These are phyloP conservation scores for Leishmania major DNA, from an alignment of 208 protist species.

Conservation along the genomic window DNA sequence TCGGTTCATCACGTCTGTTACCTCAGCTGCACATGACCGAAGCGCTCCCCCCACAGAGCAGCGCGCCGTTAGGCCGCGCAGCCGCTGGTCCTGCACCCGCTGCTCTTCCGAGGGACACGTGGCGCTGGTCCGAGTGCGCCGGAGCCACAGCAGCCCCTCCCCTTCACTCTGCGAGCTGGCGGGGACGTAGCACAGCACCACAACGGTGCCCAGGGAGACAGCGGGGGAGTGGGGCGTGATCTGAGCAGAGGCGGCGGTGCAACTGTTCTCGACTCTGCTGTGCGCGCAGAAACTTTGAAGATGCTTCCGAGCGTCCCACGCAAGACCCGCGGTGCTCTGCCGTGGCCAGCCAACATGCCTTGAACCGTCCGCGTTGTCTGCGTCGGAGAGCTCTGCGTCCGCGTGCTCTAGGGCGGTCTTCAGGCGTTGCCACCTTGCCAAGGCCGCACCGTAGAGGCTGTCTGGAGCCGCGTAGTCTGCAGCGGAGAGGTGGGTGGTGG, in stretches of 20 bases:
- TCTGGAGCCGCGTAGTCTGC: conserved; percentile 10
- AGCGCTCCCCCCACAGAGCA: conserved; percentile 4
- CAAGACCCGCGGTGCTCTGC: neutral
- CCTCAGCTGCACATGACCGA: conserved; percentile 10
- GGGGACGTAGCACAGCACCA: conserved; percentile 6
- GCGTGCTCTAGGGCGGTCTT: conserved; percentile 3
- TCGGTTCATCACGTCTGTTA: conserved; percentile 23
- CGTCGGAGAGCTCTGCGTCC: neutral
- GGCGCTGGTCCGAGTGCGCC: neutral
- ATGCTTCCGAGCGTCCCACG: conserved; percentile 3
- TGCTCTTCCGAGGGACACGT: neutral
- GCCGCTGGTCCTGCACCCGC: neutral
- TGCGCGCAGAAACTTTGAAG: neutral
- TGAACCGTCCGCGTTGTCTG: neutral
- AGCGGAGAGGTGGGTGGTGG: conserved; percentile 7
- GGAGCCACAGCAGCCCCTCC: conserved; percentile 12
- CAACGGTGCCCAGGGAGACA: conserved; percentile 1
- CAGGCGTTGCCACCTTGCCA: conserved; percentile 10
- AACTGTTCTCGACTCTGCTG: neutral
- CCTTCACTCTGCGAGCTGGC: conserved; percentile 1
- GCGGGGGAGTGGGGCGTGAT: neutral
- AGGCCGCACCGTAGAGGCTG: conserved; percentile 3
- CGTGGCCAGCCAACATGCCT: neutral
- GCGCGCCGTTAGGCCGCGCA: neutral
- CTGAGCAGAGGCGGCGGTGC: neutral